Base-by-base conservation (phyloP, 805 yeast genomes). In the Barnettozyma siamensis region DNA sequence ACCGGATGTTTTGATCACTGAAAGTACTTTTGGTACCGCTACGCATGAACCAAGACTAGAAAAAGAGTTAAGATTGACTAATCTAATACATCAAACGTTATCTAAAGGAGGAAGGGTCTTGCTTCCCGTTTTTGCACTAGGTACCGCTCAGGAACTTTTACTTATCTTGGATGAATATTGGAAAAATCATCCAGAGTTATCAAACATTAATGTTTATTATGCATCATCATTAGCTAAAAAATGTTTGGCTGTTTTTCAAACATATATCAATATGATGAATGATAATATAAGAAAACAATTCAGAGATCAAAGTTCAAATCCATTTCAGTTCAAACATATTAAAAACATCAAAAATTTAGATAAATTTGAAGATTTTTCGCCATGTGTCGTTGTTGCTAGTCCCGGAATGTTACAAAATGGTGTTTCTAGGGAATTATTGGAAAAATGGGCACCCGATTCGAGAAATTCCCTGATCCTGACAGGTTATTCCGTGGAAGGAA, bases 341-440 rank as follows among this genome's bases (percentile, higher is more conserved):
- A 82, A 83, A 49, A 84, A 85, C 50, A 73, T 93, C 35, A 78
- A 84, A 45, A 82, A 80, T 48, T 66, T 89, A 41, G 96, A 89
- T 42, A 76, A 77, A 48, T 83, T 93, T 57, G 95, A 88, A 54
- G 99, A 93, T 61, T 74, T 88, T 50, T 95, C 95, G 0, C 96
- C 99, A 4, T 88, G 96, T 51, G 98, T 93, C 17, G 89, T 93
- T 63, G 76, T 93, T 28, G 99, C 99, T 0, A 80, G 95, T 34
- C 99, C 99, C 0, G 99, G 99, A 59, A 93, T 93, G 99, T 69
- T 93, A 37, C 99, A 91, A 60, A 89, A 85, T 59, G 99, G 99
- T 47, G 81, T 89, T 3, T 88, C 97, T 0, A 72, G 99, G 52
- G 93, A 85, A 52, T 69, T 93, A 17, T 70, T 93, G 23, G 99